Base-by-base conservation (phyloP, 768 basidiomycete species). In the Pisolithus orientalis region DNA sequence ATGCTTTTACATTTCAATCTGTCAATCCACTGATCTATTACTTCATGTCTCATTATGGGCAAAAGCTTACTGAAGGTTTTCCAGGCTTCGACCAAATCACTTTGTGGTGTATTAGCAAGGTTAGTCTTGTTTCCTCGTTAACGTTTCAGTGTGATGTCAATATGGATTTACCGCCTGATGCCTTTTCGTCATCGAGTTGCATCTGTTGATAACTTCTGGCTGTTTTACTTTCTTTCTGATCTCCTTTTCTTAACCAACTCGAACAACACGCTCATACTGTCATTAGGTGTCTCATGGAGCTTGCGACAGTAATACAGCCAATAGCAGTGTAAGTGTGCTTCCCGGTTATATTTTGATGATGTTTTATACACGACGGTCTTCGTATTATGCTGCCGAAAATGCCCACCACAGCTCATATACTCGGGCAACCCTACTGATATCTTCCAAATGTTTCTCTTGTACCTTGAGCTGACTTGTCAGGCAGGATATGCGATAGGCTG, bases 321-420 rank as follows among this genome's bases (percentile, higher is more conserved):
- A 25, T 11, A 9, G 2, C 43, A 25, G 44, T 31, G 44, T 28
- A 28, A 29, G 17, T 24, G 17, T n/a, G 3, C 29, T 31, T n/a
- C 25, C n/a, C 7, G 1, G 0, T 16, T 24, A 6, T 6, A 16
- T 28, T 6, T 29, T 27, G 28, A 31, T 45, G 44, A 45, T 45
- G 44, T 28, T 45, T 14, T 4, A 45, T 28, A 45, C 86, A 90
- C 88, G 88, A 90, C 88, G 88, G 88, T 90, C 88, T 90, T 87
- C 88, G 88, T 90, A 90, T 62, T 52, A 67, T 59, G 53, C 70
- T 89, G 86, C 84, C 88, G 88, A 90, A 90, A 87, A 65, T 80
- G 88, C 88, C 88, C 87, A 88, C 84, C 84, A 87, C 83, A 90
- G 88, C 88, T 90, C 88, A 90, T 76, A 57, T 62, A 43, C 68